A percentile compares a stretch with the other conserved stretches of the same genome.
These are phyloP conservation scores for Cladosporium sphaerospermum DNA, from an alignment of 2,329 filamentous ascomycete genomes.

Conservation along the genomic window DNA sequence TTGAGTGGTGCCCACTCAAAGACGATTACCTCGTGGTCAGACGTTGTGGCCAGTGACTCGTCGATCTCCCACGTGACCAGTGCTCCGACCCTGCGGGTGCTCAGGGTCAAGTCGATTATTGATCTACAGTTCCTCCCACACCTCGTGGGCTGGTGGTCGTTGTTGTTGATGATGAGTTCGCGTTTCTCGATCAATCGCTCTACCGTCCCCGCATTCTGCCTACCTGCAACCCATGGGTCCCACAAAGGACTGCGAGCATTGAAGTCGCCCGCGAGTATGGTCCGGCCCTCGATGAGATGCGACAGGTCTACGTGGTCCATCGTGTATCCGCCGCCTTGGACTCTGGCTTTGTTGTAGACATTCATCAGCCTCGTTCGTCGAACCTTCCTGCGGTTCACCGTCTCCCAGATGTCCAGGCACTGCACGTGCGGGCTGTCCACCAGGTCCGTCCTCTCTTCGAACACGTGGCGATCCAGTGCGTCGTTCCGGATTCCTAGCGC, in stretches of 20 bases:
- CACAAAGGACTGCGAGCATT: not conserved
- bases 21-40: not conserved
- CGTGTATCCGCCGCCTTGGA: not conserved
- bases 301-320: not conserved
- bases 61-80: not conserved
- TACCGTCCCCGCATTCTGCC: not conserved
- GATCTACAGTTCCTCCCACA: not conserved
- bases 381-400: not conserved
- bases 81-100: not conserved
- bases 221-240: not conserved
- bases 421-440: no score
- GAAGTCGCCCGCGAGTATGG: not conserved
- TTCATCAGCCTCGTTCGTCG: not conserved
- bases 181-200: not conserved
- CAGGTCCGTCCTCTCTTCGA: no score
- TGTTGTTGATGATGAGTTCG: not conserved
- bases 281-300: not conserved
- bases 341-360: not conserved
- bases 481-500: no score
- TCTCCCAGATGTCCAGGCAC: no score
- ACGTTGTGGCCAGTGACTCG: not conserved
- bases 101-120: not conserved
- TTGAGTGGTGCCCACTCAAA: not conserved
- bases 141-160: not conserved
- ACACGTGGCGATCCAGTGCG: no score